Percentiles rank a stretch among this genome's conserved stretches.
These are phyloP conservation scores for Neurospora hispaniola DNA, from an alignment of 495 filamentous ascomycete genomes.

Conservation along the genomic window DNA sequence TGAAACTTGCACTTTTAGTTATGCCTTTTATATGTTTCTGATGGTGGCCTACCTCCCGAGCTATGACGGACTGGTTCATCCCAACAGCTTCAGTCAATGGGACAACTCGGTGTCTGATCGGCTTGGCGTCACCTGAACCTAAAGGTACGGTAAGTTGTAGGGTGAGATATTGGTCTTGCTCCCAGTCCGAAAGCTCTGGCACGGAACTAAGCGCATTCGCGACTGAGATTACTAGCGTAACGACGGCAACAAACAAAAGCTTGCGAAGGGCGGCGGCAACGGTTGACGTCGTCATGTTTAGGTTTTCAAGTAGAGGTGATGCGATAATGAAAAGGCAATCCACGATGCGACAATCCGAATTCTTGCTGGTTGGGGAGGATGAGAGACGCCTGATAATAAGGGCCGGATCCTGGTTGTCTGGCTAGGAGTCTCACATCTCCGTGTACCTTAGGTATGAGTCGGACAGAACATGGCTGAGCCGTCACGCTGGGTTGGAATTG, in stretches of 20 bases:
- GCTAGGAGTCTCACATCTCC: constrained; percentile 15
- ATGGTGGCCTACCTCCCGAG: constrained; percentile 12
- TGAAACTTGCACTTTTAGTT: background rate
- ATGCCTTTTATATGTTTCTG: background rate
- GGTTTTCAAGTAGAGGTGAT: background rate
- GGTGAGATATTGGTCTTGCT: background rate
- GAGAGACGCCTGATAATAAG: background rate
- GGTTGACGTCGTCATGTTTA: constrained; percentile 30
- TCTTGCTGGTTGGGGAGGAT: background rate
- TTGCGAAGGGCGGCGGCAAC: constrained; percentile 22
- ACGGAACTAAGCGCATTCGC: background rate
- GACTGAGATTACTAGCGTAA: constrained; percentile 6
- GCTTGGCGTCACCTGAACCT: constrained; percentile 10
- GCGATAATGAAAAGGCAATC: background rate
- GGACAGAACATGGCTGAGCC: constrained; percentile 11
- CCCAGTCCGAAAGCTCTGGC: background rate
- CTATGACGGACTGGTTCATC: constrained; percentile 24
- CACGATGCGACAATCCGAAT: background rate
- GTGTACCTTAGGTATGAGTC: background rate
- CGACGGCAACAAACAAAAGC: constrained; percentile 14
- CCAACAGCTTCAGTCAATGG: constrained; percentile 29
- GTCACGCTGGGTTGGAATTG: background rate
- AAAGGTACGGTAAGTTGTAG: background rate
- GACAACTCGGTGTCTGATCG: constrained; percentile 25
- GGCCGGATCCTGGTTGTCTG: constrained; percentile 10